phyloP scores from a whole-genome alignment of 306 rosid genomes.

The Vicia faba region DNA sequence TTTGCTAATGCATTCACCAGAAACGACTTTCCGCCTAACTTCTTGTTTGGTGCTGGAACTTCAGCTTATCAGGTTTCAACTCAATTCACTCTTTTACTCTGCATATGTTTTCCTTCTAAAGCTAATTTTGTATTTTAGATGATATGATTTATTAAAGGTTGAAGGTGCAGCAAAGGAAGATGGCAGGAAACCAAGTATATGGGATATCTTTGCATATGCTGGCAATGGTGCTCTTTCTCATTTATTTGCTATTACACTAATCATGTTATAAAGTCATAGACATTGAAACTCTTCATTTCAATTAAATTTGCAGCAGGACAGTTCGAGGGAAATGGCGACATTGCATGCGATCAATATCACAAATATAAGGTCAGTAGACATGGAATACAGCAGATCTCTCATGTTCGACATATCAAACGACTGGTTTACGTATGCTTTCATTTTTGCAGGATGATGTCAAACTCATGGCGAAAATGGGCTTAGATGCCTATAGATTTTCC shows the following conservation, averaged over 20 bases:
- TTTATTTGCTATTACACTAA: background rate
- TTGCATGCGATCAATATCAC: conserved; percentile 42
- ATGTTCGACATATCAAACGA: background rate
- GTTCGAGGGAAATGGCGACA: conserved; percentile 23
- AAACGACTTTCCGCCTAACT: conserved; percentile 63
- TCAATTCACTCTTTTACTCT: too few relatives aligned
- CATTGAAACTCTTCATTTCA: conserved; percentile 8
- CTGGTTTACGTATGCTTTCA: background rate
- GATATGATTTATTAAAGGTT: conserved; percentile 16
- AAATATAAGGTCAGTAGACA: conserved; percentile 42
- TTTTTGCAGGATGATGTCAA: conserved; percentile 30
- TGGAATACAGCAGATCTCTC: background rate
- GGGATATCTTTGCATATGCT: conserved; percentile 41
- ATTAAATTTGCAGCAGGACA: conserved; percentile 25
- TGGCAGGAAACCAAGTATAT: conserved; percentile 49
- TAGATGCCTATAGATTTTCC: conserved; percentile 25
- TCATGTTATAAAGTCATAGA: background rate
- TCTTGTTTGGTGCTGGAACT: conserved; percentile 68
- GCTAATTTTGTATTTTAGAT: background rate
- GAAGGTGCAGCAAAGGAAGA: conserved; percentile 49
- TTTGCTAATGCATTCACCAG: conserved; percentile 35
- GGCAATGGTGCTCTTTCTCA: conserved; percentile 21
- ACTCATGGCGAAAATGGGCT: conserved; percentile 29
- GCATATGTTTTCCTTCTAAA: background rate
- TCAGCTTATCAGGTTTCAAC: conserved; percentile 67